Conservation (phyloP, 1,284 basidiomycete species). For the Mycosarcoma maydis region DNA sequence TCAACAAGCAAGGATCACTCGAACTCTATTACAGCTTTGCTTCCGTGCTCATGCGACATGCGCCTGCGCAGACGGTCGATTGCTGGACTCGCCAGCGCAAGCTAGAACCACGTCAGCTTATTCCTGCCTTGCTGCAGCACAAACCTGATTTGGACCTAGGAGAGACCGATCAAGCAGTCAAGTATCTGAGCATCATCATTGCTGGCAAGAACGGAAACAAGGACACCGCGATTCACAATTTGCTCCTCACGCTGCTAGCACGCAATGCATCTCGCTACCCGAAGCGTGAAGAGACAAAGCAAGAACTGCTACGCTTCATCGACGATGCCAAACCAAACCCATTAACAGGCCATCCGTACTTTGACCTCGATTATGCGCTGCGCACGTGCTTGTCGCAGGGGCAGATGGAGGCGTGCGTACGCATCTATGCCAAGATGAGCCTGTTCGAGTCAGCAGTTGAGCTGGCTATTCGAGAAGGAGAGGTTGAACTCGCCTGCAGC, state of each 20-base stretch:
- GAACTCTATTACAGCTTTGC: conserved; percentile 94
- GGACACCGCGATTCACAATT: conserved; percentile 89
- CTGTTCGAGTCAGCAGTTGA: conserved; percentile 96
- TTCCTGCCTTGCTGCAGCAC: conserved; percentile 87
- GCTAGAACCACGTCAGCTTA: conserved; percentile 83
- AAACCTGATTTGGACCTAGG: conserved; percentile 69
- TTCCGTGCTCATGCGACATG: conserved; percentile 83
- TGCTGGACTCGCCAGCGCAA: conserved; percentile 85
- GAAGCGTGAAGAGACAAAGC: conserved; percentile 72
- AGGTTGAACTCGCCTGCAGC: conserved; percentile 70
- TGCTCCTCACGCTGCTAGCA: conserved; percentile 88
- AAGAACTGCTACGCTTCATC: conserved; percentile 84
- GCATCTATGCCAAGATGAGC: conserved; percentile 98
- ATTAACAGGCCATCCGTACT: conserved; percentile 85
- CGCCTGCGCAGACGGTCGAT: conserved; percentile 87
- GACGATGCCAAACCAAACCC: conserved; percentile 81
- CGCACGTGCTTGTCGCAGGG: conserved; percentile 81
- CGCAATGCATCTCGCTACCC: conserved; percentile 30
- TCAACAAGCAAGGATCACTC: conserved; percentile 78
- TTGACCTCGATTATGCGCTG: conserved; percentile 95
- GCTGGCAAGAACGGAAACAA: conserved; percentile 82
- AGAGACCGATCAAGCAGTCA: conserved; percentile 79
- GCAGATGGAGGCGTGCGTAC: conserved; percentile 88
- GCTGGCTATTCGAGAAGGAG: conserved; percentile 75
- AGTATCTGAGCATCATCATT: conserved; percentile 81